These are phyloP conservation scores for Wallemia ichthyophaga DNA, from an alignment of 1,284 basidiomycete species.

Conservation along the genomic window DNA sequence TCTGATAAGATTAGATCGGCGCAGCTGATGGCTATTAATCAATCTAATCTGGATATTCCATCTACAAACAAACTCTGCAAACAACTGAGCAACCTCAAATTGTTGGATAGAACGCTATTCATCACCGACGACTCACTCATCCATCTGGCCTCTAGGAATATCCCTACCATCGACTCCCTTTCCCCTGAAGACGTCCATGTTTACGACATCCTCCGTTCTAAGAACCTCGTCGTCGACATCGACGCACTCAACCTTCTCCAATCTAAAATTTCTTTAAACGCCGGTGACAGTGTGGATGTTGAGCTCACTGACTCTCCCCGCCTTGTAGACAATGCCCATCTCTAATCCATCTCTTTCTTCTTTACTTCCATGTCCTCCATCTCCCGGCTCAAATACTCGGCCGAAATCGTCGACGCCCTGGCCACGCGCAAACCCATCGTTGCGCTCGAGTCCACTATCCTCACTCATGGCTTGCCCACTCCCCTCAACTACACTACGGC, in stretches of 20 bases:
- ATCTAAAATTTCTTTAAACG: not conserved
- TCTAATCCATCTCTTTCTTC: too few species aligned
- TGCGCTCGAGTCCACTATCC: not conserved
- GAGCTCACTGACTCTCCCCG: too few species aligned
- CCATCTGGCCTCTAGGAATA: not conserved
- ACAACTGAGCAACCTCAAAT: not conserved
- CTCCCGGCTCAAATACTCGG: not conserved
- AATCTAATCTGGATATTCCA: not conserved
- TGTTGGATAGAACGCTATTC: not conserved
- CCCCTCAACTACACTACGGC: not conserved
- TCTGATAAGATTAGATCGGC: constrained; percentile 8
- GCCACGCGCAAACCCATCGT: not conserved
- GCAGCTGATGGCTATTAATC: constrained; percentile 4
- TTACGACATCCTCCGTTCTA: not conserved
- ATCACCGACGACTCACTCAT: not conserved
- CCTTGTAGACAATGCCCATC: too few species aligned
- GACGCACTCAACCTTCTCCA: not conserved
- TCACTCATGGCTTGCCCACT: not conserved
- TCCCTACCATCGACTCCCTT: not conserved
- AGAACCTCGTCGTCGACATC: not conserved
- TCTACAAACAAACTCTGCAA: not conserved
- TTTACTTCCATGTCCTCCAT: not conserved
- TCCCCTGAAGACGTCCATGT: not conserved
- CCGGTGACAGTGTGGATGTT: not conserved
- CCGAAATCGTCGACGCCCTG: not conserved